These are phyloP conservation scores for Magnaporthiopsis incrustans DNA, from an alignment of 2,329 filamentous ascomycete species.

Conservation along the genomic window DNA sequence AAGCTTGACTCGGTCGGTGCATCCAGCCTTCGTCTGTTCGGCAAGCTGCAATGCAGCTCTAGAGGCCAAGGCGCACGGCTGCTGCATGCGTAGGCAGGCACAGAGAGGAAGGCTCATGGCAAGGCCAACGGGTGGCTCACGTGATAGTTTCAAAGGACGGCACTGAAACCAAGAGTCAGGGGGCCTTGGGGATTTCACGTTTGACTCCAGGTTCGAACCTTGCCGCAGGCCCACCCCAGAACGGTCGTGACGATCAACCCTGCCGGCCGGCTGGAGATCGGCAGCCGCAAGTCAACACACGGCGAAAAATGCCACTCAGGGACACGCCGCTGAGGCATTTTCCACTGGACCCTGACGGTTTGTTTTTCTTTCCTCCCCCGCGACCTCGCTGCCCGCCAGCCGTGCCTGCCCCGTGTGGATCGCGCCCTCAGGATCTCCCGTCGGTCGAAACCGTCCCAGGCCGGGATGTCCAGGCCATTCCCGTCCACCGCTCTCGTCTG, in stretches of 20 bases:
- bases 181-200: neutral
- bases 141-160: slow-evolving; percentile 7
- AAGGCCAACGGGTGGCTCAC: neutral
- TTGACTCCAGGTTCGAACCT: neutral
- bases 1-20: neutral
- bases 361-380: neutral
- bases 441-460: neutral
- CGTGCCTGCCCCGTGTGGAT: neutral
- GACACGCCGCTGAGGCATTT: slow-evolving; percentile 6
- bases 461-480: neutral
- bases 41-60: neutral
- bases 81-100: neutral
- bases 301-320: neutral
- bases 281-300: neutral
- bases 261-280: neutral
- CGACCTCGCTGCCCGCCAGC: neutral
- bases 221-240: neutral
- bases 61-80: neutral
- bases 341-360: neutral
- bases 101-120: neutral
- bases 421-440: neutral
- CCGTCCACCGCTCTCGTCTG: neutral
- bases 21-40: neutral
- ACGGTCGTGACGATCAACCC: neutral
- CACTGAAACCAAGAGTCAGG: slow-evolving; percentile 7